A percentile compares a stretch with the other conserved stretches of the same genome.
Evolutionary conservation across 352 stramenopile genomes (phyloP).

Genomic region (Thalassiosira livingstoniorum): DNA sequence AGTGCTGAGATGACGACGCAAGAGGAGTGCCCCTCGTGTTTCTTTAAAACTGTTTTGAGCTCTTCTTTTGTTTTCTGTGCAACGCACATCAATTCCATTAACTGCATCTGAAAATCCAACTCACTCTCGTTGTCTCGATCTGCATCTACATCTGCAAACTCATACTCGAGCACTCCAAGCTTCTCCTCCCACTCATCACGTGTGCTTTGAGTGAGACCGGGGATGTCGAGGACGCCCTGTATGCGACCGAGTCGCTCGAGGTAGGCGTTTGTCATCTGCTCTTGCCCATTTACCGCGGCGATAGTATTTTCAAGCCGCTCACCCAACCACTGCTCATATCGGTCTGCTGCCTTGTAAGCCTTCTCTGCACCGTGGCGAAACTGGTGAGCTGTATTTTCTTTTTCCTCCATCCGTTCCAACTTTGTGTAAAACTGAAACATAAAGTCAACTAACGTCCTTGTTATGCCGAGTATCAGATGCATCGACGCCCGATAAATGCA

Average conservation of each 20-base stretch:
- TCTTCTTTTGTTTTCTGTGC: slow-evolving; percentile 4
- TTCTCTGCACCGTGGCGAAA: neutral
- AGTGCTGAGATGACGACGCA: slow-evolving; percentile 10
- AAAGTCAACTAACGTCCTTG: neutral
- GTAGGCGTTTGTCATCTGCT: neutral
- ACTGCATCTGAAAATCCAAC: neutral
- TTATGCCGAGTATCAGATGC: neutral
- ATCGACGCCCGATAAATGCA: neutral
- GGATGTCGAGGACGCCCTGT: neutral
- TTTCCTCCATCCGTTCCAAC: neutral
- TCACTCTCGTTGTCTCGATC: neutral
- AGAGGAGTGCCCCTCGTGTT: slow-evolving; percentile 11
- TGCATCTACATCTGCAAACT: neutral
- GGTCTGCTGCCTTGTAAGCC: neutral
- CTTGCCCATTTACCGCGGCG: neutral
- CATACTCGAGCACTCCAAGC: neutral
- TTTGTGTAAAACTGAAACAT: neutral
- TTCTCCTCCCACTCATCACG: neutral
- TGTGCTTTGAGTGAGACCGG: neutral
- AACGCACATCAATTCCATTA: slow-evolving; percentile 10
- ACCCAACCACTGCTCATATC: neutral
- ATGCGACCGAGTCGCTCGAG: neutral
- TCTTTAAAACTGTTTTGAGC: slow-evolving; percentile 9
- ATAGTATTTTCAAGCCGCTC: slow-evolving; percentile 3
- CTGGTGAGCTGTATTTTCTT: neutral